Base-by-base conservation (phyloP, 768 basidiomycete species). In the Suillus subaureus region DNA sequence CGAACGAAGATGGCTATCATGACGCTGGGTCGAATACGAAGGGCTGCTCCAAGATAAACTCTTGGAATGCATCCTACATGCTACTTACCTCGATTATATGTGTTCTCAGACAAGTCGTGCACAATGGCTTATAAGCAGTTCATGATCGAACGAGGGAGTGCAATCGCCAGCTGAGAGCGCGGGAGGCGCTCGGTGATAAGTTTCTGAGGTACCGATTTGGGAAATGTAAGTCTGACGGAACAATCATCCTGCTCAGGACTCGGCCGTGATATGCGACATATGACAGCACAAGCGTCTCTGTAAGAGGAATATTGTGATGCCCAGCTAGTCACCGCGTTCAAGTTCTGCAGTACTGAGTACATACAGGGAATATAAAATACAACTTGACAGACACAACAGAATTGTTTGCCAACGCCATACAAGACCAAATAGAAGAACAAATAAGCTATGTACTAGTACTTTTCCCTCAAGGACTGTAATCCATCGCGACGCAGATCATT, bases 341-440 rank as follows among this genome's bases (percentile, higher is more conserved):
- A n/a, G n/a, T n/a, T 42, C 42, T 43, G 42, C 16, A 43, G 42
- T 21, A 21, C 16, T 42, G 15, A 42, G 33, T 33, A 33, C 33
- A 33, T 33, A 33, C 33, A 33, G 6, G 33, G 33, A 33, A 33
- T 31, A 31, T 31, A 31, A 2, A 31, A 31, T 31, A 31, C 33
- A 33, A 33, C 33, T 33, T 33, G 33, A 18, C 40, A 18, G 16
- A 18, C 16, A 16, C 6, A 2, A 42, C 16, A 16, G 8, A 45
- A n/a, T 26, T 49, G 47, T 52, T 18, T 52, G 26, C 16, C 11
- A 21, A 31, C 18, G 26, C 33, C 9, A 33, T 54, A 55, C 31
- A 55, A 55, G 52, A 31, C 28, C 52, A n/a, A 52, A 52, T 18
- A 52, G 51, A 52, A 55, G 31, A 55, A 55, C 54, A 33, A 55